Conservation (phyloP, 2,329 filamentous ascomycete species). For the Teratosphaeria destructans region DNA sequence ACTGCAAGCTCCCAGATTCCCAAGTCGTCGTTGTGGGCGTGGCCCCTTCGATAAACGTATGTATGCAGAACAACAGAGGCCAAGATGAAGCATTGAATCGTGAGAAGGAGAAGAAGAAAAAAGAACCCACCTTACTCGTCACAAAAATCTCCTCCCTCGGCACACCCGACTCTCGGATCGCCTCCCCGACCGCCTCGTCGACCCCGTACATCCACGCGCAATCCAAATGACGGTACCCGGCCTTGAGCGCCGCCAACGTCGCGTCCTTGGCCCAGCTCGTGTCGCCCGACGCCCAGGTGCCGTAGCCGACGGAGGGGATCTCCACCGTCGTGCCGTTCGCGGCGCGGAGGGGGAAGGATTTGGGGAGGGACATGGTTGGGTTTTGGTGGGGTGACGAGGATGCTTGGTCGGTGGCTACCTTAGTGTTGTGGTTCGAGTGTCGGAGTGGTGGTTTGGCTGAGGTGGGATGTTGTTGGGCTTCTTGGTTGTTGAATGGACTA, state of each 20-base stretch:
- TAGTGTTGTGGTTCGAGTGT: not conserved
- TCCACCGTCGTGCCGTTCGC: constrained; percentile 15
- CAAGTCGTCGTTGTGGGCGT: no score
- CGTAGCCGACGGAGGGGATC: constrained; percentile 18
- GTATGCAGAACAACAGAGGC: not conserved
- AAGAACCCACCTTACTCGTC: constrained; percentile 5
- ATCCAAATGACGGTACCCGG: constrained; percentile 20
- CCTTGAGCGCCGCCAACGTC: constrained; percentile 12
- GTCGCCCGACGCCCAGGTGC: constrained; percentile 16
- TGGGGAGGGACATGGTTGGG: constrained; percentile 13
- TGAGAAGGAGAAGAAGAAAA: no score
- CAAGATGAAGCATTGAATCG: no score
- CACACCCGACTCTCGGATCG: constrained; percentile 15
- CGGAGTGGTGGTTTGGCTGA: not conserved
- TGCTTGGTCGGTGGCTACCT: no score
- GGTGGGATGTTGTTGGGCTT: no score
- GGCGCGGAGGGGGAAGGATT: constrained; percentile 12
- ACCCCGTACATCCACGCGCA: constrained; percentile 20
- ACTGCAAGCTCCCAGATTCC: no score
- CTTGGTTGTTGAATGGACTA: no score
- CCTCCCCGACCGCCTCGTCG: constrained; percentile 12
- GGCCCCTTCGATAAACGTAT: not conserved
- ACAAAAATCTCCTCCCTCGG: constrained; percentile 17
- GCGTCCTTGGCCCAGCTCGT: constrained; percentile 16
- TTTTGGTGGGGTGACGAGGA: not conserved